Conservation (phyloP, 1,284 basidiomycete genomes). For the Ganoderma multipileum region DNA sequence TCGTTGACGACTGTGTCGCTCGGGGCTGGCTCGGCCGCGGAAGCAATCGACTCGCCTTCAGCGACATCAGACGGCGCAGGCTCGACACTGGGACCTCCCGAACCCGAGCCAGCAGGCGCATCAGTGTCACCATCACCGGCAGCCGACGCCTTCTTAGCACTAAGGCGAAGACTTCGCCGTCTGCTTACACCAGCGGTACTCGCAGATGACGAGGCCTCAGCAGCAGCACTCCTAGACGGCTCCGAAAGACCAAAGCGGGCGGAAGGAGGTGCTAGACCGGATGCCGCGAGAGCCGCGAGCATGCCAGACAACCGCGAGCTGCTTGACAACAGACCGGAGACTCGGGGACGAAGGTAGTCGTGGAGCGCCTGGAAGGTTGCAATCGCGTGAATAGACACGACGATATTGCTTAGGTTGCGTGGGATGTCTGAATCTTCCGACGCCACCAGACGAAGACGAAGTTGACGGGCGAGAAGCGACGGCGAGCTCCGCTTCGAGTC, state of each 20-base stretch:
- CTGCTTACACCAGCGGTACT: conserved; percentile 51
- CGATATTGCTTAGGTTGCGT: conserved; percentile 85
- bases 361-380: conserved; percentile 96
- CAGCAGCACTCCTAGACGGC: conserved; percentile 37
- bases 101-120: background rate
- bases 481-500: conserved; percentile 89
- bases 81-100: conserved; percentile 24
- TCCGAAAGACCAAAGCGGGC: conserved; percentile 39
- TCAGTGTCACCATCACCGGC: conserved; percentile 30
- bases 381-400: conserved; percentile 95
- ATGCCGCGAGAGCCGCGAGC: conserved; percentile 88
- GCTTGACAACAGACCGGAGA: conserved; percentile 75
- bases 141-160: conserved; percentile 64
- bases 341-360: conserved; percentile 90
- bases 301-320: conserved; percentile 84
- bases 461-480: conserved; percentile 85
- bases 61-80: conserved; percentile 36
- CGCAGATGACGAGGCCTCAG: conserved; percentile 44
- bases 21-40: conserved; percentile 45
- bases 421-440: conserved; percentile 89
- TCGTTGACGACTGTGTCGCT: conserved; percentile 63
- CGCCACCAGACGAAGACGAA: conserved; percentile 88
- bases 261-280: conserved; percentile 63
- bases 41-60: conserved; percentile 35
- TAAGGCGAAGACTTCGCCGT: conserved; percentile 84